Conservation (phyloP, 441 rosid species). For the Populus tomentosa region DNA sequence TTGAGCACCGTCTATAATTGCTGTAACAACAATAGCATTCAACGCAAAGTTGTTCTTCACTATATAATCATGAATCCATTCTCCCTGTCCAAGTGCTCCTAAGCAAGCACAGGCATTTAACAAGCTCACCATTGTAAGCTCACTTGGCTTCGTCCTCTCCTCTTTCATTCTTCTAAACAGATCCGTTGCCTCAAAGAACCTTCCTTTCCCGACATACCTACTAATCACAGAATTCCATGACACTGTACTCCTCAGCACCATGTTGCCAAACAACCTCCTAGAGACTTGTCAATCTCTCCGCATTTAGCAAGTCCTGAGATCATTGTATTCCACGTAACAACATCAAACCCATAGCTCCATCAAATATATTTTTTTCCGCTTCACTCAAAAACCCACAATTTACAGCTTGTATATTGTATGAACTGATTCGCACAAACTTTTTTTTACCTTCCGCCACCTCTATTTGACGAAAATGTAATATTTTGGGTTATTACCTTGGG, state of each 20-base stretch:
- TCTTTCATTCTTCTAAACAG: constrained; percentile 55
- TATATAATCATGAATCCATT: constrained; percentile 64
- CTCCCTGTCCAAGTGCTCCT: constrained; percentile 68
- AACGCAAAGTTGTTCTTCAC: constrained; percentile 36
- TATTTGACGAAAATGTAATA: no score
- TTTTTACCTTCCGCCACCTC: no score
- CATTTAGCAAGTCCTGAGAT: constrained; percentile 52
- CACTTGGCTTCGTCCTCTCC: constrained; percentile 42
- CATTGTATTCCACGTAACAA: constrained; percentile 75
- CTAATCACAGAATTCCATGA: constrained; percentile 77
- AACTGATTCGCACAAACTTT: constrained; percentile 22
- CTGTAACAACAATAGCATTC: constrained; percentile 57
- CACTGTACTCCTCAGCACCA: constrained; percentile 38
- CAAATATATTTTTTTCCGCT: constrained; percentile 38
- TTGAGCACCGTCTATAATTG: constrained; percentile 74
- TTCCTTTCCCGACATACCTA: constrained; percentile 64
- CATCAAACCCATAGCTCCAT: constrained; percentile 36
- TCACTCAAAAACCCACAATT: constrained; percentile 53
- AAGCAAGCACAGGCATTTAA: constrained; percentile 61
- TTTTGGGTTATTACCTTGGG: background rate
- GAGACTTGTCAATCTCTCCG: constrained; percentile 49
- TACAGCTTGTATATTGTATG: constrained; percentile 43
- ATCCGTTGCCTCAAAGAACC: constrained; percentile 50
- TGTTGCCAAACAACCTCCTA: constrained; percentile 45
- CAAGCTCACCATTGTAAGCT: constrained; percentile 73